Evolutionary conservation across 164 flowering plant genomes (phyloP).

Genomic region (Vitis rotundifolia): DNA sequence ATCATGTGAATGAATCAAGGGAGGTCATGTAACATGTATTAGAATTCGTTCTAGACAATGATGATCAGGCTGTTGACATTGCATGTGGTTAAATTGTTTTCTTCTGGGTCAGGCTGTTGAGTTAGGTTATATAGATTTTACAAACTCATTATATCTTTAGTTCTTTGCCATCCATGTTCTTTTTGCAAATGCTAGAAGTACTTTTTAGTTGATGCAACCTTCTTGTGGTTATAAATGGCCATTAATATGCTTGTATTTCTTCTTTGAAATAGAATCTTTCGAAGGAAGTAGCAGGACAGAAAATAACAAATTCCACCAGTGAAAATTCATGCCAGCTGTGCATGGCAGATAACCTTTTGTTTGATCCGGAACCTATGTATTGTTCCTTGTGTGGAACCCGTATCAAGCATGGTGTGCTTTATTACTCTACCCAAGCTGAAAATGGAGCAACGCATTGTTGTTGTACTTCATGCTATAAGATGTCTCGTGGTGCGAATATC

Average conservation of each 20-base stretch:
- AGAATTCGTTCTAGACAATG: too few relatives aligned
- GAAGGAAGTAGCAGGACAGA: conserved; percentile 15
- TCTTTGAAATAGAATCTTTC: conserved; percentile 3
- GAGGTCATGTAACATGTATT: too few relatives aligned
- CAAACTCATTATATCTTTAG: background rate
- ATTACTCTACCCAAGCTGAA: conserved; percentile 26
- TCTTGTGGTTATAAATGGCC: background rate
- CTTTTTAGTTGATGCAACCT: too few relatives aligned
- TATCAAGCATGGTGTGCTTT: conserved; percentile 28
- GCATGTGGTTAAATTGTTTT: too few relatives aligned
- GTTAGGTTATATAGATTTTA: too few relatives aligned
- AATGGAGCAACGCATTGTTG: conserved; percentile 19
- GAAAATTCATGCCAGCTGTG: conserved; percentile 47
- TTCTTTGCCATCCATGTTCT: background rate
- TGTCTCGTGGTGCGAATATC: conserved; percentile 14
- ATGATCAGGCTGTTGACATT: too few relatives aligned
- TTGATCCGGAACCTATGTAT: conserved; percentile 37
- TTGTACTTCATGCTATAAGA: conserved; percentile 35
- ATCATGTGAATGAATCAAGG: too few relatives aligned
- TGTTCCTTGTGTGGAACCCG: conserved; percentile 41
- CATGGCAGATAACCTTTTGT: conserved; percentile 24
- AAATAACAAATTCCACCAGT: background rate
- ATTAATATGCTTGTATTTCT: background rate
- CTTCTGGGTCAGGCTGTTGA: too few relatives aligned
- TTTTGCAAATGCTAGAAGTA: background rate